Conservation (phyloP, 345 rosid species). For the Arabis hirsuta region DNA sequence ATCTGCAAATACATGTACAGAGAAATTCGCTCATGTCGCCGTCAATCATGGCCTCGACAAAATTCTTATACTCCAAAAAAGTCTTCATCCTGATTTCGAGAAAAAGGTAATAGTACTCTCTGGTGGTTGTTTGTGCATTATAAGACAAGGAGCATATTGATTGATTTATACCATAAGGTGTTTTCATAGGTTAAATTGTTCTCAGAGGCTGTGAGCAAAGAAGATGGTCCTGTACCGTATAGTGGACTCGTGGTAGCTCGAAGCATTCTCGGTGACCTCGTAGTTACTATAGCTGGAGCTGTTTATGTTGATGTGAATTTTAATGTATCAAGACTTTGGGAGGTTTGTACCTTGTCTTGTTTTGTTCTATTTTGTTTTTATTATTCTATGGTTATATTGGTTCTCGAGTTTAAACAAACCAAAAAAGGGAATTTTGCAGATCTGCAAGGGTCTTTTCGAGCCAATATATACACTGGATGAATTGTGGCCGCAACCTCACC, state of each 20-base stretch:
- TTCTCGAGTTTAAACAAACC: too few species aligned
- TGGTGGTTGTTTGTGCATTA: too few species aligned
- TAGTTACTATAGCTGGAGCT: constrained; percentile 71
- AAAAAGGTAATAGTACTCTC: too few species aligned
- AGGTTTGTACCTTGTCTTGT: constrained; percentile 41
- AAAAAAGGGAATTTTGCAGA: constrained; percentile 43
- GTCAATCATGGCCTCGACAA: constrained; percentile 49
- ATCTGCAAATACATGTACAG: constrained; percentile 57
- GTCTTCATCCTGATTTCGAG: not conserved
- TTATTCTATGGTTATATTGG: not conserved
- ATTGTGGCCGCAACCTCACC: constrained; percentile 56
- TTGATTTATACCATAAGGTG: too few species aligned
- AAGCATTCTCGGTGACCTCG: constrained; percentile 58
- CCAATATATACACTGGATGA: constrained; percentile 59
- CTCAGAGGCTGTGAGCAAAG: constrained; percentile 47
- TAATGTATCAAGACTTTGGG: constrained; percentile 59
- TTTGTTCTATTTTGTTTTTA: not conserved
- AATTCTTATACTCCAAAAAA: constrained; percentile 29
- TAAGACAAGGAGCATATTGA: too few species aligned
- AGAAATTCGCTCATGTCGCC: constrained; percentile 71
- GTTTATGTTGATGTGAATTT: constrained; percentile 56
- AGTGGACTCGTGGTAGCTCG: constrained; percentile 66
- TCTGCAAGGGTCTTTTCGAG: constrained; percentile 62
- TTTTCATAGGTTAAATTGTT: constrained; percentile 51
- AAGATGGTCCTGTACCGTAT: constrained; percentile 45